Evolutionary conservation across 768 basidiomycete genomes (phyloP).

Genomic region (Collybia sp.): DNA sequence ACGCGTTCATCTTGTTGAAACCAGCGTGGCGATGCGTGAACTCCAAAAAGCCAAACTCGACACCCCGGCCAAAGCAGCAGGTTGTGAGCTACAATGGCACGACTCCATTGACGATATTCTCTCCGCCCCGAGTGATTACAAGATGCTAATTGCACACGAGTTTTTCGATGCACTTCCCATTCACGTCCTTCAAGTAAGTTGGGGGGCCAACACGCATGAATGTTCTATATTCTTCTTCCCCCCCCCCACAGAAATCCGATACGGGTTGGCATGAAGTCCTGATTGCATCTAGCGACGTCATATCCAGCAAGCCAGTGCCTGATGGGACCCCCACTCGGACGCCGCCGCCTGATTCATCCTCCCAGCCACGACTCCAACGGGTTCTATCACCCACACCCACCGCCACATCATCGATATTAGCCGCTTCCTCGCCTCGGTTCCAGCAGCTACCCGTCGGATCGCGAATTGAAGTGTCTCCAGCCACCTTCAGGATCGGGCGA

Average conservation of each 20-base stretch:
- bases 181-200: conserved; percentile 75
- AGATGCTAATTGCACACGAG: conserved; percentile 91
- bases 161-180: conserved; percentile 97
- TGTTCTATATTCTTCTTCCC: background rate
- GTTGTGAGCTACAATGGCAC: conserved; percentile 61
- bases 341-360: conserved; percentile 6
- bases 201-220: background rate
- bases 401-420: conserved; percentile 48
- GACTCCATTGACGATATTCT: conserved; percentile 67
- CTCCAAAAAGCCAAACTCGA: conserved; percentile 55
- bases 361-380: conserved; percentile 44
- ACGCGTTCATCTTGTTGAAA: conserved; percentile 78
- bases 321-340: conserved; percentile 2
- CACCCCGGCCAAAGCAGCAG: conserved; percentile 18
- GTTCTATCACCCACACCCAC: conserved; percentile 61
- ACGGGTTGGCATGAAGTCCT: conserved; percentile 86
- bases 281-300: conserved; percentile 41
- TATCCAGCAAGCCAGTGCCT: conserved; percentile 10
- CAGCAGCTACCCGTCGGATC: conserved; percentile 59
- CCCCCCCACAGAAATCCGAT: conserved; percentile 54
- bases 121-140: conserved; percentile 48
- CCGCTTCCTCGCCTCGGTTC: conserved; percentile 68
- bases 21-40: conserved; percentile 59
- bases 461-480: conserved; percentile 77
- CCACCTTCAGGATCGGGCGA: conserved; percentile 63